Percentiles rank a stretch among this genome's conserved stretches.
phyloP scores from a whole-genome alignment of 2,329 filamentous ascomycete species.

The Zymoseptoria brevis region DNA sequence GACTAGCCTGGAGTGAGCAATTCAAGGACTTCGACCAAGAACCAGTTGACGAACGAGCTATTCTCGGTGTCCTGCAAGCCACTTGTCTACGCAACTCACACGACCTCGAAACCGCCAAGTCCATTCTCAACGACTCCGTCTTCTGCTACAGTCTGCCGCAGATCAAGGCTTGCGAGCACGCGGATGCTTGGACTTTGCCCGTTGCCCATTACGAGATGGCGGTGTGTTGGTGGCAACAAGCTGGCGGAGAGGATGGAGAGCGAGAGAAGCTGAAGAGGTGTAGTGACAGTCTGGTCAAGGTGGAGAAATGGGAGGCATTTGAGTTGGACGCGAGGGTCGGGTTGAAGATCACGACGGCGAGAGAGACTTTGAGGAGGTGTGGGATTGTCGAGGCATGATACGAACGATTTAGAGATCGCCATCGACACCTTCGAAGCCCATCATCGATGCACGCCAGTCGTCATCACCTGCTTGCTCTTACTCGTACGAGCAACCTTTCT shows the following conservation, averaged over 20 bases:
- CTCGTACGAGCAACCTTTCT: no score
- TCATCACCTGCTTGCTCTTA: no score
- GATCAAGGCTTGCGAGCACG: constrained; percentile 45
- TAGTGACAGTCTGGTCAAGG: constrained; percentile 56
- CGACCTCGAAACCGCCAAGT: constrained; percentile 51
- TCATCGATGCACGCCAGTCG: no score
- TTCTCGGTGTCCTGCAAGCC: constrained; percentile 59
- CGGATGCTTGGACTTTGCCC: constrained; percentile 64
- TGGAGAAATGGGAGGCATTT: constrained; percentile 62
- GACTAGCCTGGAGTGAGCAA: constrained; percentile 58
- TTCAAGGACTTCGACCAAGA: constrained; percentile 46
- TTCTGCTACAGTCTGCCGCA: constrained; percentile 48
- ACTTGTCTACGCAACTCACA: constrained; percentile 58
- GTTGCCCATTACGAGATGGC: constrained; percentile 81
- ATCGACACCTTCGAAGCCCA: no score
- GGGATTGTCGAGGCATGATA: constrained; percentile 10
- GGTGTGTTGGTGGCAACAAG: constrained; percentile 68
- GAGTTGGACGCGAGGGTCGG: constrained; percentile 66
- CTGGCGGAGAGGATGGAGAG: constrained; percentile 33
- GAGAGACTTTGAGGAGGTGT: constrained; percentile 50
- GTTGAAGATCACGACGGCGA: constrained; percentile 61
- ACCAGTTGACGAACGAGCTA: constrained; percentile 52
- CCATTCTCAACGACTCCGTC: constrained; percentile 54
- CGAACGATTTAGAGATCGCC: no score
- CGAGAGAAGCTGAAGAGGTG: constrained; percentile 51